Evolutionary conservation across 2,329 filamentous ascomycete genomes (phyloP), one percentile per base, ranked within the genome.

Genomic region (Cadophora luteo-olivacea): DNA sequence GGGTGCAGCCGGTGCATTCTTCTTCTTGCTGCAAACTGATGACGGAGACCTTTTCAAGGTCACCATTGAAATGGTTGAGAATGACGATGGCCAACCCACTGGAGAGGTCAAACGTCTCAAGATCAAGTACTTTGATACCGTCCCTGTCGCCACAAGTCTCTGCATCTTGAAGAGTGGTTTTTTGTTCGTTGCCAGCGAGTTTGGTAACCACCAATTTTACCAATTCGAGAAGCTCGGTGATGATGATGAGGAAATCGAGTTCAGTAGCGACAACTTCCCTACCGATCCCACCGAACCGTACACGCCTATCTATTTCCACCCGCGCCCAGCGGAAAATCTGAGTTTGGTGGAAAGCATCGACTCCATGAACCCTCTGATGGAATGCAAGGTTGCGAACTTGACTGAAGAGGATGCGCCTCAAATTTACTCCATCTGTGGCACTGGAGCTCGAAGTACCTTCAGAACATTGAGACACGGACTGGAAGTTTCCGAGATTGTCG

Each of bases 11-110:
- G 94, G 94, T 33, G 94, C 94, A 1, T 99, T 99, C 82, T 99
- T 99, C 84, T 97, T 98, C 79, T 87, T 99, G 2, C 83, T 99
- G 0, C 96, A 99, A 79, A 94, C 92, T 0, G 96, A 99, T 68
- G 97, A 99, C 78, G 96, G 96, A n/a, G 97, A 99, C 79, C 84
- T 99, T 7, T 98, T 99, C 86, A 98, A 98, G 79, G 87, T 98
- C 61, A 97, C 91, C 0, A 89, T 99, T 69, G 94, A 97, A 72
- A 95, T 97, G 89, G 86, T 90, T 11, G 91, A 94, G 74, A 92
- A 97, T 74, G 87, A 91, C 0, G 87, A 92, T 58, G 93, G 91
- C 14, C 90, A 93, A 69, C 84, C 90, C 0, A 95, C 92, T 0
- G 91, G 92, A 36, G 92, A 96, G 77, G 94, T 98, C 1, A 88